Percentiles rank a stretch among this genome's conserved stretches.
Evolutionary conservation across 2,329 filamentous ascomycete genomes (phyloP).

Genomic region (Penicillium vulpinum): DNA sequence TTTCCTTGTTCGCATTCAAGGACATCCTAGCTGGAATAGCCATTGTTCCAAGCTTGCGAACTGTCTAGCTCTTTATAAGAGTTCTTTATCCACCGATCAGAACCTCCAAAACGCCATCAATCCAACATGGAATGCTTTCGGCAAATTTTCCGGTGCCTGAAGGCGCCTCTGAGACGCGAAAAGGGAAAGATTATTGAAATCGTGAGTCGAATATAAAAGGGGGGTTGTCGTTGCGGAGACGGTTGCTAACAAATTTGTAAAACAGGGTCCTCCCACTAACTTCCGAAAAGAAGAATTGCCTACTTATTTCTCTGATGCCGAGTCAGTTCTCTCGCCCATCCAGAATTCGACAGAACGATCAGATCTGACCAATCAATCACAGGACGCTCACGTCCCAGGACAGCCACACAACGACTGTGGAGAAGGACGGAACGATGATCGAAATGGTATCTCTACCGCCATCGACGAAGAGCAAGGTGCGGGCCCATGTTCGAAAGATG

Average conservation of each 20-base stretch:
- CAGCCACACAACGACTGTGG: conserved; percentile 30
- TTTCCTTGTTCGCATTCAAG: conserved; percentile 7
- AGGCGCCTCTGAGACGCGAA: conserved; percentile 33
- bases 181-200: conserved; percentile 37
- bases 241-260: conserved; percentile 13
- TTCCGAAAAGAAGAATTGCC: conserved; percentile 46
- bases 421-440: conserved; percentile 31
- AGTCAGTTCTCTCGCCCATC: conserved; percentile 33
- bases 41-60: not conserved
- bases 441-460: conserved; percentile 27
- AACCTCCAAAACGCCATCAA: not conserved
- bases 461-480: conserved; percentile 30
- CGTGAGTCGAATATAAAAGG: conserved; percentile 24
- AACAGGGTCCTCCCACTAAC: conserved; percentile 45
- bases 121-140: conserved; percentile 40
- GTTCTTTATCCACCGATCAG: not conserved
- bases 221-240: not conserved
- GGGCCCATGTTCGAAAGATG: conserved; percentile 31
- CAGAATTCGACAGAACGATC: conserved; percentile 17
- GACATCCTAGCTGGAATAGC: not conserved
- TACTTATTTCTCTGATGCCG: conserved; percentile 41
- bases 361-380: conserved; percentile 30
- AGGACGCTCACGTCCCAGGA: conserved; percentile 37
- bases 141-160: conserved; percentile 36
- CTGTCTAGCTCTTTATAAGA: conserved; percentile 6